phyloP scores from a whole-genome alignment of 1,284 basidiomycete species.

The Macrocybe sp. region DNA sequence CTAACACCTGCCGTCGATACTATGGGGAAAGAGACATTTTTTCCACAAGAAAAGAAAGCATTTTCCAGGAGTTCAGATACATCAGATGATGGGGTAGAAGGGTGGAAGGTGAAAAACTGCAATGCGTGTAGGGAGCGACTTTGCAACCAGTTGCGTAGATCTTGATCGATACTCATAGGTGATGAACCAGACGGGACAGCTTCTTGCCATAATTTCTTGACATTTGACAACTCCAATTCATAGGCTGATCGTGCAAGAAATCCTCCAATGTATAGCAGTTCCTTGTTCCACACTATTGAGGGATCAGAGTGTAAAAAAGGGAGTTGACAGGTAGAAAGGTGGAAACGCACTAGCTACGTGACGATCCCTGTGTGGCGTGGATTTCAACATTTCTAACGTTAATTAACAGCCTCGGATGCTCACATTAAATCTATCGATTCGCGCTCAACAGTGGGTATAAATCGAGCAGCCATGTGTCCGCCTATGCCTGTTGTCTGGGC shows the following conservation, averaged over 20 bases:
- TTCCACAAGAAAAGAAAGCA: conserved; percentile 75
- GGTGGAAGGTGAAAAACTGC: conserved; percentile 85
- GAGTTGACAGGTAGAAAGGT: not conserved
- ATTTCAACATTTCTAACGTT: conserved; percentile 11
- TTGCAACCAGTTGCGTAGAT: conserved; percentile 49
- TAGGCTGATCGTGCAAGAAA: conserved; percentile 82
- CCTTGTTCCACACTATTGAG: conserved; percentile 77
- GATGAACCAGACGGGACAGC: conserved; percentile 26
- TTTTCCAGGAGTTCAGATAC: conserved; percentile 79
- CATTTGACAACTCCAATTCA: conserved; percentile 73
- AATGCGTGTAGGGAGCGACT: conserved; percentile 77
- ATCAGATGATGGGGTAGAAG: conserved; percentile 82
- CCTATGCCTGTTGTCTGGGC: conserved; percentile 92
- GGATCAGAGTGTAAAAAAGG: conserved; percentile 1
- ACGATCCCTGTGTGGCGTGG: conserved; percentile 49
- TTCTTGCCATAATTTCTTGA: conserved; percentile 52
- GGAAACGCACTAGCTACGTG: conserved; percentile 59
- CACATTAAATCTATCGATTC: conserved; percentile 90
- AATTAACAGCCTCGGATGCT: conserved; percentile 20
- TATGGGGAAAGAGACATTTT: conserved; percentile 55
- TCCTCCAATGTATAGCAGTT: conserved; percentile 82
- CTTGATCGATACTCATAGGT: conserved; percentile 26
- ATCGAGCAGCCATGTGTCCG: conserved; percentile 87
- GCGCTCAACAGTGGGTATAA: conserved; percentile 96
- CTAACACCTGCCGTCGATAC: conserved; percentile 80